Base-by-base conservation (phyloP, 2,329 filamentous ascomycete genomes). In the Colletotrichum limetticola region DNA sequence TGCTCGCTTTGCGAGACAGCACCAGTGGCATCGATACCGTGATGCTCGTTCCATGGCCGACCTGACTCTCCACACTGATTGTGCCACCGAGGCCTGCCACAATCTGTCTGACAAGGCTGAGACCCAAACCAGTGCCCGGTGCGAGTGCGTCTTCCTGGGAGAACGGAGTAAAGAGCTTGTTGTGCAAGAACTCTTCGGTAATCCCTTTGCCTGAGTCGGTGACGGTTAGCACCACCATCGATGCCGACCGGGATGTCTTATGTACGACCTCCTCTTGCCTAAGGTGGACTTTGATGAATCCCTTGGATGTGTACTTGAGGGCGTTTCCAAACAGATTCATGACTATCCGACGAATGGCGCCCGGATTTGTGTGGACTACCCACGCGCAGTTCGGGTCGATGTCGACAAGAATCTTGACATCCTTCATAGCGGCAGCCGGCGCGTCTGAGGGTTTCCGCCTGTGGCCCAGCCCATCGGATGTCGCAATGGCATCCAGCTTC, bases 171-270 rank as follows among this genome's bases (percentile, higher is more conserved):
- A 91, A 93, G 0, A 92, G 80, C 60, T 86, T 86, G 12, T 87
- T 87, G 53, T 86, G 84, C 35, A 92, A 80, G 75, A 90, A 93
- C 12, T 91, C 87, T 26, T 87, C 83, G 0, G 86, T 87, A 68
- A 93, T 93, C 6, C 91, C 91, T 67, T 86, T 86, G 1, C 91
- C 91, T 2, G 90, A 90, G 76, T 93, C 91, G 0, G 85, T 84
- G 14, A 93, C 86, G 0, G 84, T 88, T 32, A 89, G 75, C 1
- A 81, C 62, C 14, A 74, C 63, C 62, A 61, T 71, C 46, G 14
- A 81, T 61, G 63, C 78, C 66, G 32, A 79, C 57, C 56, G 77
- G 72, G 37, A 74, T 67, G 7, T 63, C 68, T 12, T 78, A 69
- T 5, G 70, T 37, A 30, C 74, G 42, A 74, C 75, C 32, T 74